These are phyloP conservation scores for Eragrostis tef DNA, from an alignment of 202 grass and related monocot species.

Conservation along the genomic window DNA sequence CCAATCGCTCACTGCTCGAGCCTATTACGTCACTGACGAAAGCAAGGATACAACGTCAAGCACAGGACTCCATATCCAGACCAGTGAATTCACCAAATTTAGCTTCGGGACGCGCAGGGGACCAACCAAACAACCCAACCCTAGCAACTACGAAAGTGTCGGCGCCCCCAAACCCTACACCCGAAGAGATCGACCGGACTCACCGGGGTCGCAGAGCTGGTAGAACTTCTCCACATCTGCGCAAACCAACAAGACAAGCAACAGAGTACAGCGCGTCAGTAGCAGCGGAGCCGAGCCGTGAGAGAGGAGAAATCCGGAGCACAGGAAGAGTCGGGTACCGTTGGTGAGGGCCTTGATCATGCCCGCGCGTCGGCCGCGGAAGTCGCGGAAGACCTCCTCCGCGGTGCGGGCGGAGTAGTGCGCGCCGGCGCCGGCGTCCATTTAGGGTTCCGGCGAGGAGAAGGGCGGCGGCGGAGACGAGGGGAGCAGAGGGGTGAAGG, in stretches of 20 bases:
- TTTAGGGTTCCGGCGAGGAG: constrained; percentile 55
- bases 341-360: constrained; percentile 98
- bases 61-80: neutral
- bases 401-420: constrained; percentile 73
- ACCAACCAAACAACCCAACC: constrained; percentile 8
- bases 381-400: constrained; percentile 98
- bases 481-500: constrained; percentile 26
- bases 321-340: constrained; percentile 45
- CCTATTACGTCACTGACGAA: constrained; percentile 24
- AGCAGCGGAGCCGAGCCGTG: neutral
- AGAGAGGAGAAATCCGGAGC: constrained; percentile 33
- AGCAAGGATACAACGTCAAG: constrained; percentile 13
- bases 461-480: constrained; percentile 41
- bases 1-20: constrained; percentile 24
- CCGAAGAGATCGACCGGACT: constrained; percentile 49
- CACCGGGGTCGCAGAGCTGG: constrained; percentile 95
- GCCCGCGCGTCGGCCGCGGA: constrained; percentile 85
- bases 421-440: constrained; percentile 73
- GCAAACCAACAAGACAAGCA: constrained; percentile 36
- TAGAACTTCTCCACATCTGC: constrained; percentile 98
- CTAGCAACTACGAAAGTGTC: constrained; percentile 18
- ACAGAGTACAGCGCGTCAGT: constrained; percentile 28
- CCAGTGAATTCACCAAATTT: constrained; percentile 36
- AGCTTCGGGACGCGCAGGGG: constrained; percentile 28
- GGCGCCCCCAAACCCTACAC: constrained; percentile 45